Conservation (phyloP, 257 asterid species). For the Solanum okadae region DNA sequence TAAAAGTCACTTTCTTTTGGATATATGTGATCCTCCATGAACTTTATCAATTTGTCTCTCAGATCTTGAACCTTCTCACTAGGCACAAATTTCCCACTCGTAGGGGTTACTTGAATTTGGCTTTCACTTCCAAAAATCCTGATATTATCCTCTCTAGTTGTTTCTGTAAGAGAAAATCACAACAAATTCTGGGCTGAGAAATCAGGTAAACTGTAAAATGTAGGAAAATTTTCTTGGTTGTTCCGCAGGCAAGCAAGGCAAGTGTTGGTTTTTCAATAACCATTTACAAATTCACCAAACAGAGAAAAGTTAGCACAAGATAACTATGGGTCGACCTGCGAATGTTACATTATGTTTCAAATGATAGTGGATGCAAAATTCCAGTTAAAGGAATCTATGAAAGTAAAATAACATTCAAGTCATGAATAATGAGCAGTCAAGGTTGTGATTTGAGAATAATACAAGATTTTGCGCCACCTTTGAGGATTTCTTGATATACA, state of each 20-base stretch:
- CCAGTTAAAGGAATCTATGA: neutral
- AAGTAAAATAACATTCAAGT: neutral
- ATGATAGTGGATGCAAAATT: neutral
- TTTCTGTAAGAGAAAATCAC: slow-evolving; percentile 14
- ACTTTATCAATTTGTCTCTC: slow-evolving; percentile 55
- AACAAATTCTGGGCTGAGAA: neutral
- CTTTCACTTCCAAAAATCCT: slow-evolving; percentile 18
- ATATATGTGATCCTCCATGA: slow-evolving; percentile 74
- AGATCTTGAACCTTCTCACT: slow-evolving; percentile 58
- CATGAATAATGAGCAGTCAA: neutral
- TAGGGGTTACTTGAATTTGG: slow-evolving; percentile 12
- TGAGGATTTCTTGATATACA: neutral
- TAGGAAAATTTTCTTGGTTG: neutral
- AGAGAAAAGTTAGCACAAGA: neutral
- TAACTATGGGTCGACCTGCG: neutral
- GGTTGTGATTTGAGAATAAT: neutral
- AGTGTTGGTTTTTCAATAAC: neutral
- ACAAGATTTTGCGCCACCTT: neutral
- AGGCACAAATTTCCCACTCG: slow-evolving; percentile 62
- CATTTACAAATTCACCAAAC: neutral
- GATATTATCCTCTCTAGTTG: slow-evolving; percentile 18
- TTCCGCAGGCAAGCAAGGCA: neutral
- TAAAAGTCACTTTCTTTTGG: slow-evolving; percentile 69
- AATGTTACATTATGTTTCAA: neutral
- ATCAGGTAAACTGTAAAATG: neutral